Base-by-base conservation (phyloP, 208 protist genomes). In the Leishmania arabica region DNA sequence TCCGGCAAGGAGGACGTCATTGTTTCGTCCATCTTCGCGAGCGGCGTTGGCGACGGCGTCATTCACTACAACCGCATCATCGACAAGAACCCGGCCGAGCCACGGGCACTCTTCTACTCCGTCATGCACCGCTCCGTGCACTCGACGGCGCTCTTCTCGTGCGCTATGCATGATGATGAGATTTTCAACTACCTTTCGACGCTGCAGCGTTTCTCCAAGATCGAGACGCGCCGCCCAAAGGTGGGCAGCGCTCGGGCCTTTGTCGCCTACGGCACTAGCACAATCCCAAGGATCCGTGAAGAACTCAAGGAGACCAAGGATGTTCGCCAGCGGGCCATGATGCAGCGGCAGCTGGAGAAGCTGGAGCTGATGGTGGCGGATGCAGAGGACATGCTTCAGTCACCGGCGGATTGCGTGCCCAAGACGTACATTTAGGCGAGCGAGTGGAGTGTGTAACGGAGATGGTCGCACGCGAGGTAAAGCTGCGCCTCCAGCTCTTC, bases 51-150 rank as follows among this genome's bases (percentile, higher is more conserved):
- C 34, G 81, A 88, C 75, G 88, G 92, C 51, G 82, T 94, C 27
- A 91, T 95, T 42, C 92, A 95, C 72, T 95, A 95, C 83, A 90
- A 87, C 42, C 90, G 92, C 69, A 95, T 95, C 66, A 70, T 95
- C 8, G 92, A 95, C 86, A 95, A 95, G 84, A 94, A 95, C 85
- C 92, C 92, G 0, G 92, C 92, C 40, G 90, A 95, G 86, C 92
- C 90, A 40, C 89, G 92, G 27, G 88, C 89, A 42, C 82, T 95
- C 72, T 95, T 93, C 78, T 92, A 95, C 86, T 91, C 91, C 13
- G 92, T 84, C 4, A 81, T 95, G 47, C 90, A 93, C 80, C 87
- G 92, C 85, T 88, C 89, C 75, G 84, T 91, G 53, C 83, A 93
- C 80, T 87, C 86, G 49, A 84, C 81, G 19, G 89, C 89, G 1